A percentile compares a stretch with the other conserved stretches of the same genome.
Conservation (phyloP, 176 grass and related monocot species). For the Rhynchospora pubera region DNA sequence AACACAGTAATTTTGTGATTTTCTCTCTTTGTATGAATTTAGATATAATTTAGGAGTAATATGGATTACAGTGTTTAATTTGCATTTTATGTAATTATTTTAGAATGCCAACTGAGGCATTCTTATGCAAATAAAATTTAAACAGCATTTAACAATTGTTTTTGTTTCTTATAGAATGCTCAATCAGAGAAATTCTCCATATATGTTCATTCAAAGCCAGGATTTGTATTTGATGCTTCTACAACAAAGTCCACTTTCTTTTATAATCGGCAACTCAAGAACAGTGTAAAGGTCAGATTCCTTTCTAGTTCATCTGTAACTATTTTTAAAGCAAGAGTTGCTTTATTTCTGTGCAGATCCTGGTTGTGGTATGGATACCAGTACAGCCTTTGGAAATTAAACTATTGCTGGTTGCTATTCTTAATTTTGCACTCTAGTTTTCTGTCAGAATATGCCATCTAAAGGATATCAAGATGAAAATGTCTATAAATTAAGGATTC, state of each 20-base stretch:
- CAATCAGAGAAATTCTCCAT: constrained; percentile 76
- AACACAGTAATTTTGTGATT: background rate
- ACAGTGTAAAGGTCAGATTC: constrained; percentile 58
- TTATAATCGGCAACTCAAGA: constrained; percentile 54
- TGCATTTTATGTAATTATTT: background rate
- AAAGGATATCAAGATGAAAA: background rate
- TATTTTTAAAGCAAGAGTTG: background rate
- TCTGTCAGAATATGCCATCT: background rate
- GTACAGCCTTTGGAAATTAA: background rate
- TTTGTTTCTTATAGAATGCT: constrained; percentile 47
- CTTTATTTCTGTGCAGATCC: background rate
- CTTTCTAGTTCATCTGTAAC: background rate
- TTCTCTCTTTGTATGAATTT: background rate
- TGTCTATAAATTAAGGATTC: background rate
- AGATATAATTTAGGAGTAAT: background rate
- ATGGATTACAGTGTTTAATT: background rate
- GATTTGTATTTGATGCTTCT: constrained; percentile 64
- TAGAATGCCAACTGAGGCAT: background rate
- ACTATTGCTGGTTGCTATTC: background rate
- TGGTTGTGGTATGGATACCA: background rate
- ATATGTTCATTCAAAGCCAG: constrained; percentile 82
- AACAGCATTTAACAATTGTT: background rate
- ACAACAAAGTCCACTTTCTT: constrained; percentile 74
- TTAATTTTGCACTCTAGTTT: background rate
- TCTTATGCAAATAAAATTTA: background rate